Evolutionary conservation across 495 filamentous ascomycete species (phyloP), one percentile per base, ranked within the genome.

Genomic region (Penicillium herquei): DNA sequence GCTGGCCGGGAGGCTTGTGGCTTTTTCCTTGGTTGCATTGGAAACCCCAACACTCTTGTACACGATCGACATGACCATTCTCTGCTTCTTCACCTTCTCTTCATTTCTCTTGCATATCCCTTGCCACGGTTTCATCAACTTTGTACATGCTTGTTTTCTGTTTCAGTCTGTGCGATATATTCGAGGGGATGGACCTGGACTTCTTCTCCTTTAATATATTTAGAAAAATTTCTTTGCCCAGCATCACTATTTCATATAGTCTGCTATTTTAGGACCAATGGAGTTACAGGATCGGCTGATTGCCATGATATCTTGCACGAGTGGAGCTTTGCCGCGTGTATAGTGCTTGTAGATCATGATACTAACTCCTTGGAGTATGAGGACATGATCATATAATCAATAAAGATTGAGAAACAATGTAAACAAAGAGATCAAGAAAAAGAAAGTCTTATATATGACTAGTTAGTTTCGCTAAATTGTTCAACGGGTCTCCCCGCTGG

Each of bases 41-140:
- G 54, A 49, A 52, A 52, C 17, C 37, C n/a, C 13, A 51, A 33
- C 52, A 58, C 35, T 44, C 55, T 58, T 64, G 61, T 59, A 62
- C 42, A 63, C 54, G 57, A 59, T 67, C 56, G 58, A 64, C 61
- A 59, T 50, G 64, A 64, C 61, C 53, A 54, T 35, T 33, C 33
- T 49, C 30, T 46, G 8, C 18, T 12, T 16, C 18, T 12, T 16
- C 3, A 26, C 14, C 9, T 39, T 43, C 3, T 44, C 26, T 44
- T 30, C 41, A 26, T 44, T 42, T 42, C 49, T 51, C 30, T 40
- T 63, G 49, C 60, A 63, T 63, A 61, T 55, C 54, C 47, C 45
- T 54, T 62, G 34, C 12, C 34, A 39, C 39, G 32, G 41, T 32
- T 30, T 54, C 39, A 16, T 18, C 43, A 48, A 49, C 39, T 48